Percentiles rank a stretch among this genome's conserved stretches.
These are phyloP conservation scores for Sclerotinia glacialis DNA, from an alignment of 2,329 filamentous ascomycete genomes.

Conservation along the genomic window DNA sequence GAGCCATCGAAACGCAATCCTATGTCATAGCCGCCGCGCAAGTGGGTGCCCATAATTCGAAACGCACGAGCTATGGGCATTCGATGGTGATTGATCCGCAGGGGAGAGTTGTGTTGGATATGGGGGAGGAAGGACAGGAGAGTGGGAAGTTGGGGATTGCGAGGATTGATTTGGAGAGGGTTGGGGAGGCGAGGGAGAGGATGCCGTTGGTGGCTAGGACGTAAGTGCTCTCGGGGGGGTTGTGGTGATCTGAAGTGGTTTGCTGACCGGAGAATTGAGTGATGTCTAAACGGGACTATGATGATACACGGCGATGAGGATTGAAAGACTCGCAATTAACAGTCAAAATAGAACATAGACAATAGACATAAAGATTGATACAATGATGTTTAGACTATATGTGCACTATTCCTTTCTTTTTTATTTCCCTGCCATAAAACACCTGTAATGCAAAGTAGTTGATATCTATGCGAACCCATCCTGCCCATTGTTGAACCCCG, in stretches of 20 bases:
- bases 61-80: slow-evolving; percentile 78
- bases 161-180: slow-evolving; percentile 52
- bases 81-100: slow-evolving; percentile 84
- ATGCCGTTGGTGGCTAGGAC: slow-evolving; percentile 56
- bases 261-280: slow-evolving; percentile 23
- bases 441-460: slow-evolving; percentile 35
- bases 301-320: neutral
- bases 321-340: neutral
- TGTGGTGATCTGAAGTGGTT: neutral
- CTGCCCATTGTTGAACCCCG: slow-evolving; percentile 33
- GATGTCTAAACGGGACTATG: slow-evolving; percentile 30
- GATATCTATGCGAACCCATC: slow-evolving; percentile 33
- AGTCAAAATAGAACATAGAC: neutral
- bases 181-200: slow-evolving; percentile 52
- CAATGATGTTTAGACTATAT: neutral
- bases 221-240: slow-evolving; percentile 27
- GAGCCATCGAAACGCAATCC: slow-evolving; percentile 85
- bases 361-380: neutral
- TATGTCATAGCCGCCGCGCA: slow-evolving; percentile 88
- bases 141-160: slow-evolving; percentile 47
- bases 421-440: slow-evolving; percentile 22
- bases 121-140: slow-evolving; percentile 50
- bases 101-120: slow-evolving; percentile 69
- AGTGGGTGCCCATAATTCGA: slow-evolving; percentile 69
- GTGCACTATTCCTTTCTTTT: slow-evolving; percentile 12